These are phyloP conservation scores for Boletus eberwhitei DNA, from an alignment of 768 basidiomycete species.

Conservation along the genomic window DNA sequence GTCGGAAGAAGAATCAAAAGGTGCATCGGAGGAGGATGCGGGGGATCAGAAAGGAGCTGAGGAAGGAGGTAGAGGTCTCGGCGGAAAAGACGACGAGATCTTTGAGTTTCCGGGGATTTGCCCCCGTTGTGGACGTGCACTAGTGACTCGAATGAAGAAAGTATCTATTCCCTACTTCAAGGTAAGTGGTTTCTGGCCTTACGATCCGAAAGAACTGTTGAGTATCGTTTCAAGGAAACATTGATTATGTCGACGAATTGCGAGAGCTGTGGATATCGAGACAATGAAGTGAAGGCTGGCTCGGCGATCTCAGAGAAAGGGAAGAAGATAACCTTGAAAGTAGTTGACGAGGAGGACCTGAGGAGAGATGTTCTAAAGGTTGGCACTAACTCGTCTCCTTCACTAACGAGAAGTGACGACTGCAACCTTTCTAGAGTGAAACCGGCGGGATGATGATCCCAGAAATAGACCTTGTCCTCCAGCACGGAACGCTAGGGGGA, in stretches of 20 bases:
- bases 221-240: slow-evolving; percentile 60
- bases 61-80: slow-evolving; percentile 17
- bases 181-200: slow-evolving; percentile 36
- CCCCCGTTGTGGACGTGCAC: slow-evolving; percentile 78
- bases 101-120: slow-evolving; percentile 85
- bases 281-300: slow-evolving; percentile 97
- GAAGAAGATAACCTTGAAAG: slow-evolving; percentile 82
- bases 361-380: slow-evolving; percentile 94
- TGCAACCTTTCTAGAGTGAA: slow-evolving; percentile 65
- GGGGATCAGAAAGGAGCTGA: slow-evolving; percentile 7
- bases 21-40: neutral
- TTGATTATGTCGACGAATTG: slow-evolving; percentile 99
- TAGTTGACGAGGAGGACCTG: slow-evolving; percentile 90
- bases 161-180: slow-evolving; percentile 98
- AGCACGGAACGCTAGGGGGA: slow-evolving; percentile 92
- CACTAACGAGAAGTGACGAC: neutral
- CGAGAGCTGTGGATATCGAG: slow-evolving; percentile 90
- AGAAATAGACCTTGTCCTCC: slow-evolving; percentile 90
- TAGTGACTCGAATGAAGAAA: slow-evolving; percentile 93
- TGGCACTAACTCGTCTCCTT: slow-evolving; percentile 9
- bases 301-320: slow-evolving; percentile 85
- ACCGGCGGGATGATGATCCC: slow-evolving; percentile 87
- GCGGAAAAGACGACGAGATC: slow-evolving; percentile 75
- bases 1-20: slow-evolving; percentile 38
- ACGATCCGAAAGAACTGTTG: neutral